phyloP scores from a whole-genome alignment of 495 filamentous ascomycete genomes.

The Penicillium atrosanguineum region DNA sequence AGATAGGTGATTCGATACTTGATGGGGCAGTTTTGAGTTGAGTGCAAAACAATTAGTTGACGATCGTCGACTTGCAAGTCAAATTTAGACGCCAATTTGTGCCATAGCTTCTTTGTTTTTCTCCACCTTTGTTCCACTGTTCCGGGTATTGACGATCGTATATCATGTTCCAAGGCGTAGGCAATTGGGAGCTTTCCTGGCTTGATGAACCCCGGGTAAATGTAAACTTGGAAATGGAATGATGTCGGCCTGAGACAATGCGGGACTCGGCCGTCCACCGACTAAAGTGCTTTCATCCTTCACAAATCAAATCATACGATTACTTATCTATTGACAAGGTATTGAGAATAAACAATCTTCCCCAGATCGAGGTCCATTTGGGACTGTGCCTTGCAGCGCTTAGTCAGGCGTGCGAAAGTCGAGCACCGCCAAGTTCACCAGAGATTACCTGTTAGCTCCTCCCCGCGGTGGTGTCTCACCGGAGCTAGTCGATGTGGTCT shows the following conservation, averaged over 20 bases:
- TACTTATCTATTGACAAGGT: background rate
- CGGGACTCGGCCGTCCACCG: background rate
- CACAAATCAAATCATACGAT: background rate
- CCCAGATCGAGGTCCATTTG: background rate
- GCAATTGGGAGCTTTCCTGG: background rate
- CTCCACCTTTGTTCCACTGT: background rate
- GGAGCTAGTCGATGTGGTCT: slow-evolving; percentile 31
- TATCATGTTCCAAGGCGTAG: background rate
- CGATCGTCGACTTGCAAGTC: background rate
- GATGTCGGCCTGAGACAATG: background rate
- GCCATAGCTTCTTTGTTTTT: background rate
- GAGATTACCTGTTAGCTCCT: background rate
- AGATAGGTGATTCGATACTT: background rate
- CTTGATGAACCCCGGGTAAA: background rate
- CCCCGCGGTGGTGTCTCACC: slow-evolving; percentile 11
- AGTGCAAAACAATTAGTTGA: background rate
- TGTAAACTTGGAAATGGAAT: background rate
- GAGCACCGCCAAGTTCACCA: background rate
- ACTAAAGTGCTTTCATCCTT: background rate
- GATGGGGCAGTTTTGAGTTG: background rate
- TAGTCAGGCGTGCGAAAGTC: slow-evolving; percentile 16
- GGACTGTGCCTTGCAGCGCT: slow-evolving; percentile 15
- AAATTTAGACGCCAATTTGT: background rate
- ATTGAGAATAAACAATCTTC: background rate
- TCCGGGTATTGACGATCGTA: background rate